phyloP scores from a whole-genome alignment of 2,329 filamentous ascomycete species.

The Ascochyta pisi region DNA sequence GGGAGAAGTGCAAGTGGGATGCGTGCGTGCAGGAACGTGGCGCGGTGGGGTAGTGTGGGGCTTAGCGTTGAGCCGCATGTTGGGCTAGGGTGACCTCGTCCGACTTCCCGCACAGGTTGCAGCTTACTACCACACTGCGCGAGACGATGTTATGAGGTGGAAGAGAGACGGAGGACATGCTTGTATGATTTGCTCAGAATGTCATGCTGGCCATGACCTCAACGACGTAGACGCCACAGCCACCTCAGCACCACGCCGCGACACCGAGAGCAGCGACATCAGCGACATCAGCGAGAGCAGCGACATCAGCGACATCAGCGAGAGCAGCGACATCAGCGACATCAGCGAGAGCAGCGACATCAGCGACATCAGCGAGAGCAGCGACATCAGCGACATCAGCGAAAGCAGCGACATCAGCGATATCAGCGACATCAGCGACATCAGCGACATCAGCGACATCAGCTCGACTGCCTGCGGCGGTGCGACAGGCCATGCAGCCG shows the following conservation, averaged over 20 bases:
- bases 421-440: too few species aligned
- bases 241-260: not conserved
- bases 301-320: too few species aligned
- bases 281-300: too few species aligned
- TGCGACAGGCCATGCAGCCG: conserved; percentile 35
- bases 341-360: too few species aligned
- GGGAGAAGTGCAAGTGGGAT: not conserved
- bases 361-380: too few species aligned
- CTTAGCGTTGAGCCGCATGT: conserved; percentile 16
- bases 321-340: too few species aligned
- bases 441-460: too few species aligned
- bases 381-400: too few species aligned
- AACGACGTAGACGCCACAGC: conserved; percentile 4
- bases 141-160: not conserved
- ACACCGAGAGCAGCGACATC: too few species aligned
- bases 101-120: not conserved
- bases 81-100: conserved; percentile 8
- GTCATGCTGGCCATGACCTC: conserved; percentile 19
- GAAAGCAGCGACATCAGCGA: too few species aligned
- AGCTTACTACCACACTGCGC: not conserved
- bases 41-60: conserved; percentile 7
- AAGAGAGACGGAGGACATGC: not conserved
- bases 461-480: not conserved
- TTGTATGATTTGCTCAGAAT: not conserved
- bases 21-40: not conserved